These are phyloP conservation scores for Amesomyces nigricolor DNA, from an alignment of 2,329 filamentous ascomycete species.

Conservation along the genomic window DNA sequence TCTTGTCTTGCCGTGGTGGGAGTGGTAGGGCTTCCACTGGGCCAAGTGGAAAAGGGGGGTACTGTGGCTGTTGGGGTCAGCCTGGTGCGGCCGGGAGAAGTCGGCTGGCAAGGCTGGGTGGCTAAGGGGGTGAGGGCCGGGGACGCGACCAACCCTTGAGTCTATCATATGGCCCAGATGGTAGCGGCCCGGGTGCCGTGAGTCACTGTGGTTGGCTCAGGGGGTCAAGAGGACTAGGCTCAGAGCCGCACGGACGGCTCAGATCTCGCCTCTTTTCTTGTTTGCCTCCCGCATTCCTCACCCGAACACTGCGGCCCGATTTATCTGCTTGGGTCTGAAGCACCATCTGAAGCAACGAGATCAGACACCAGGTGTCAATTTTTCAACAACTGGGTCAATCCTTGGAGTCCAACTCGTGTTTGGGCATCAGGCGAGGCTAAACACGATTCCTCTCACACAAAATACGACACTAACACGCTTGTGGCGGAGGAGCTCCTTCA, in stretches of 20 bases:
- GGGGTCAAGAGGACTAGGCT: not conserved
- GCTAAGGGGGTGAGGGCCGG: not conserved
- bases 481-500: conserved; percentile 1
- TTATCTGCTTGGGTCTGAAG: not conserved
- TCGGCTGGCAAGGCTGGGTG: not conserved
- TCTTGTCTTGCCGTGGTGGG: not conserved
- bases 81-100: too few species aligned
- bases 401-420: not conserved
- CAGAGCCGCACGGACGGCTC: not conserved
- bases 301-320: not conserved
- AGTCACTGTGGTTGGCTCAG: not conserved
- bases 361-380: not conserved
- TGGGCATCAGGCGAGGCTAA: not conserved
- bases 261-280: not conserved
- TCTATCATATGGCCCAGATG: not conserved
- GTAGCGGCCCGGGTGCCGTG: not conserved
- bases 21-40: not conserved
- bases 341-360: not conserved
- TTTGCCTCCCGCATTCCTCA: not conserved
- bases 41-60: too few species aligned
- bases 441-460: not conserved
- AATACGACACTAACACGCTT: not conserved
- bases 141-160: conserved; percentile 9
- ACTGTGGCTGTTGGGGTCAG: too few species aligned
- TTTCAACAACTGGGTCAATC: not conserved